phyloP scores from a whole-genome alignment of 2,329 filamentous ascomycete genomes.

The Phyllosticta citriasiana region DNA sequence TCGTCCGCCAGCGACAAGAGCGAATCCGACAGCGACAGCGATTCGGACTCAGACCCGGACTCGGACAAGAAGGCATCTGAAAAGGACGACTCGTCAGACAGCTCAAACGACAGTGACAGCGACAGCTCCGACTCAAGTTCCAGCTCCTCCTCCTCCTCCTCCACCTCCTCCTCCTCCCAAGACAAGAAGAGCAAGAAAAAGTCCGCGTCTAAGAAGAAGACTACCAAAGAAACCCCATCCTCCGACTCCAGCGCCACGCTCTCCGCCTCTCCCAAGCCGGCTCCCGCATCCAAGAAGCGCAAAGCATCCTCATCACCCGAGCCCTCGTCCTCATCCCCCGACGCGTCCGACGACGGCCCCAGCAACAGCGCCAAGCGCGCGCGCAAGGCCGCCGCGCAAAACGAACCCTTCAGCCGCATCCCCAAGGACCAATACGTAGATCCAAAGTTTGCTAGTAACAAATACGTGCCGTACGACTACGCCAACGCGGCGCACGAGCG shows the following conservation, averaged over 20 bases:
- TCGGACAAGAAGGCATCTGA: not conserved
- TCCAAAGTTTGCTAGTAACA: slow-evolving; percentile 63
- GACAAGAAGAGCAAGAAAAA: slow-evolving; percentile 4
- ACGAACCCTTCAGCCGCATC: slow-evolving; percentile 68
- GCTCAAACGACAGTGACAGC: not conserved
- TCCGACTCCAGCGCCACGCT: slow-evolving; percentile 33
- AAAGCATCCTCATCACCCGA: slow-evolving; percentile 25
- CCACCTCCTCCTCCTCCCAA: slow-evolving; percentile 3
- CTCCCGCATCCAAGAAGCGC: slow-evolving; percentile 32
- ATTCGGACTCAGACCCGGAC: not conserved
- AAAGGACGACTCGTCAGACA: not conserved
- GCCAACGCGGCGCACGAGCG: slow-evolving; percentile 82
- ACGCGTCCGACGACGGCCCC: slow-evolving; percentile 14
- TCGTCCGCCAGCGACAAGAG: not conserved
- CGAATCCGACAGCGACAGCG: not conserved
- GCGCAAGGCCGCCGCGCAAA: slow-evolving; percentile 38
- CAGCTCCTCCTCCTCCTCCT: slow-evolving; percentile 12
- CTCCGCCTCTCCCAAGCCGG: slow-evolving; percentile 19
- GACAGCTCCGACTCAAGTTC: slow-evolving; percentile 12
- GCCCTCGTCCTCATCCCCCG: slow-evolving; percentile 16
- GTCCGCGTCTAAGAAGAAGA: not conserved
- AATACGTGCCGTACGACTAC: slow-evolving; percentile 76
- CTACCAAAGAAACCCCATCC: slow-evolving; percentile 11
- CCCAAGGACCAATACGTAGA: slow-evolving; percentile 59
- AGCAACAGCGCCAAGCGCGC: slow-evolving; percentile 20